Conservation (phyloP, 805 yeast species). For the Saturnispora ahearnii region DNA sequence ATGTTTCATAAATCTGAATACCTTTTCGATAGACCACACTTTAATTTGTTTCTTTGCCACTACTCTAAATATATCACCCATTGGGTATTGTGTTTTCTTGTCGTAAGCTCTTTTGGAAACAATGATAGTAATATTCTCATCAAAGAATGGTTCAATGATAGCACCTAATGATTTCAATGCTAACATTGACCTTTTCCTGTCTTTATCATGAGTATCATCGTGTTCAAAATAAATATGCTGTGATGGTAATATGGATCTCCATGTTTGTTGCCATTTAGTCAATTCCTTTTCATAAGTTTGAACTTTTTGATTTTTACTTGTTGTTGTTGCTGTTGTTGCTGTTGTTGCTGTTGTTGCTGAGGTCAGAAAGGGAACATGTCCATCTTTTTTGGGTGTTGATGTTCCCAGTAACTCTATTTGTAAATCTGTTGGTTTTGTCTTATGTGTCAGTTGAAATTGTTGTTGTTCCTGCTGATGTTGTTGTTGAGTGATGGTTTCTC, state of each 20-base stretch:
- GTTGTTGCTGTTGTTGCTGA: not conserved
- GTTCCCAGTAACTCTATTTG: conserved; percentile 9
- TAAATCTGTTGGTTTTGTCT: conserved; percentile 6
- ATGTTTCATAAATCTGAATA: conserved; percentile 65
- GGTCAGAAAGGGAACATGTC: conserved; percentile 10
- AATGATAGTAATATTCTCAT: conserved; percentile 62
- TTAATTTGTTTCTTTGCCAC: conserved; percentile 58
- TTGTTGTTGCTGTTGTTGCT: conserved; percentile 4
- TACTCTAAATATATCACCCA: conserved; percentile 56
- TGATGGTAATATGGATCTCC: conserved; percentile 50
- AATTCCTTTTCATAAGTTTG: conserved; percentile 30
- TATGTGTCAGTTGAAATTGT: not conserved
- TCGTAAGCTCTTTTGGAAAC: conserved; percentile 53
- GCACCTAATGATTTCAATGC: conserved; percentile 43
- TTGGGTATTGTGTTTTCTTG: conserved; percentile 33
- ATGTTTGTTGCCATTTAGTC: conserved; percentile 48
- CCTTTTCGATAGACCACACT: conserved; percentile 85
- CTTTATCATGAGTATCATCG: conserved; percentile 29
- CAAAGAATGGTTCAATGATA: conserved; percentile 49
- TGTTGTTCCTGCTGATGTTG: not conserved
- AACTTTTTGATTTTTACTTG: not conserved
- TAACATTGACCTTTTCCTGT: conserved; percentile 27
- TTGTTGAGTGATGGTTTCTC: conserved; percentile 1
- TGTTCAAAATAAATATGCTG: conserved; percentile 51
- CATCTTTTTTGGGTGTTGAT: conserved; percentile 16